A percentile compares a stretch with the other conserved stretches of the same genome.
Evolutionary conservation across 139 green algal genomes (phyloP).

Genomic region (Chlamydomonas sp.): DNA sequence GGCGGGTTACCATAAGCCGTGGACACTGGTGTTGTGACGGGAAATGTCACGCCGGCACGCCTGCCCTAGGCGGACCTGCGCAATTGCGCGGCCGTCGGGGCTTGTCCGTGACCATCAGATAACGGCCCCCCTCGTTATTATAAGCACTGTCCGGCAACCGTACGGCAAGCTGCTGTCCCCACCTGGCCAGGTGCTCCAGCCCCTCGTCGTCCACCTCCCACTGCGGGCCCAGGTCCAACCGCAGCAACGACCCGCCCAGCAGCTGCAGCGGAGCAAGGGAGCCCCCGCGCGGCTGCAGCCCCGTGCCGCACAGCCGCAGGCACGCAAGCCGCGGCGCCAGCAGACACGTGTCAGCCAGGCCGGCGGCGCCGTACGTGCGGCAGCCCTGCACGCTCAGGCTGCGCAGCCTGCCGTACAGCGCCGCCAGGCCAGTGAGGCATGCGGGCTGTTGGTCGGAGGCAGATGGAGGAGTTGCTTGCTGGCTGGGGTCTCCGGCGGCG

Average conservation of each 20-base stretch:
- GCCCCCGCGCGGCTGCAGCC: constrained; percentile 2
- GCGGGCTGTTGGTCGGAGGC: no score
- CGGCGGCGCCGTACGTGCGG: neutral
- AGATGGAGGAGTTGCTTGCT: no score
- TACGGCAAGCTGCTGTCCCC: neutral
- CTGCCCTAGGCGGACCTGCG: no score
- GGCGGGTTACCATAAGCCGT: no score
- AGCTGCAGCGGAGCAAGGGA: neutral
- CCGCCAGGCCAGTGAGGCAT: neutral
- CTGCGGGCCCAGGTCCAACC: neutral
- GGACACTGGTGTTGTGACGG: no score
- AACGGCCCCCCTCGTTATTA: no score
- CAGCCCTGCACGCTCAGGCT: neutral
- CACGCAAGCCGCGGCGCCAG: neutral
- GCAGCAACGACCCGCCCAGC: neutral
- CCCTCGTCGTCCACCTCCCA: constrained; percentile 24
- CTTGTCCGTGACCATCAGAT: no score
- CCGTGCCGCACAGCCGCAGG: constrained; percentile 16
- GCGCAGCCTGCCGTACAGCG: neutral
- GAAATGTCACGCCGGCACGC: no score
- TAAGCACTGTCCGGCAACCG: neutral
- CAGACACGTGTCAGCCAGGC: neutral
- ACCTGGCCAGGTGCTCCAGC: constrained; percentile 10
- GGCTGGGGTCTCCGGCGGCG: no score
- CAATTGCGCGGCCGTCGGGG: no score